Evolutionary conservation across 1,139 yeast genomes (phyloP), one percentile per base, ranked within the genome.

Genomic region (Saccharomyces uvarum): DNA sequence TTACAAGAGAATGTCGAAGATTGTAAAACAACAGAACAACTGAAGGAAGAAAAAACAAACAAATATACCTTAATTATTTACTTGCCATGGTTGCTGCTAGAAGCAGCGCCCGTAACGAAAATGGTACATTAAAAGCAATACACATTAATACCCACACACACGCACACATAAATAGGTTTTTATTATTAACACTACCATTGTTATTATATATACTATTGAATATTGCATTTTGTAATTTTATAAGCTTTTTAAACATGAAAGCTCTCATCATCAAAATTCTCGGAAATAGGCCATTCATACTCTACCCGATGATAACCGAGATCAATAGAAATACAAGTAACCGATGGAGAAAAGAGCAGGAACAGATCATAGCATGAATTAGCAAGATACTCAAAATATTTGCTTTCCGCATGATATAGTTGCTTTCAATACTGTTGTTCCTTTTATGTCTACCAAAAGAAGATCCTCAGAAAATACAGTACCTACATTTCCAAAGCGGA

Each of bases 1-100:
- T 53, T 67, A 67, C 54, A 62, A 58, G 16, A 62, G 66, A 38
- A 52, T 64, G 4, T 62, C 66, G 2, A 52, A 53, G 31, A 28
- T 52, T 9, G 51, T 49, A 51, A 53, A 3, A 38, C 53, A 9
- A 48, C 38, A 16, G 49, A 51, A 48, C 47, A 38, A 14, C 47
- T 27, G 28, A 50, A 28, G 4, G 21, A 13, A 11, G 47, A 48
- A 32, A 21, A 42, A n/a, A 19, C 29, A 47, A 13, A 31, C 38
- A n/a, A 26, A 19, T 14, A 44, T 26, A 13, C 41, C 7, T 32
- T 32, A 5, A 11, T 19, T 11, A 44, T 44, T 44, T 8, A 19
- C 47, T 44, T 26, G 9, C 29, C 4, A 44, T 9, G 21, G 16
- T 11, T 21, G 16, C 48, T 24, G 48, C 31, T 46, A 24, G 31